Evolutionary conservation across 169 alveolate species (phyloP), one percentile per base, ranked within the genome.

Genomic region (Plasmodium gonderi): DNA sequence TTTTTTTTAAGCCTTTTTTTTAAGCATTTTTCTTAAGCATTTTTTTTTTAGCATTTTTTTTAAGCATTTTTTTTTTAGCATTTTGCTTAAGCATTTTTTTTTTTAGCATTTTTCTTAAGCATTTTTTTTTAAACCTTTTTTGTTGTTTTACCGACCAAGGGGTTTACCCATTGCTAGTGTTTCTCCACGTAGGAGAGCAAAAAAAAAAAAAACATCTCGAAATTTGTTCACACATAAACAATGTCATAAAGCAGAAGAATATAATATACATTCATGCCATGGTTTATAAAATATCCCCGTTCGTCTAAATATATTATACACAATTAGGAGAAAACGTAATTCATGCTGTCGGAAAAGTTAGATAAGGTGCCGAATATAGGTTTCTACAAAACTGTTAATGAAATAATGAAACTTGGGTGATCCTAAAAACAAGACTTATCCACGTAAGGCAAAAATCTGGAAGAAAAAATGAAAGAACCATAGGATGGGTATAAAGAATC

Each of bases 401-500:
- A 60, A 36, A n/a, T 7, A 23, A 60, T 7, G 17, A 60, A 11
- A 3, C 14, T 20, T 17, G n/a, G 72, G 72, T 0, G 8, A n/a
- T 36, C 72, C 72, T 79, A 90, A 90, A 90, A 90, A 79, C 94
- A 90, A 29, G 49, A 49, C 80, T 79, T 77, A 78, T 90, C 85
- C 29, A 90, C 90, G 60, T 31, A 90, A 12, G 67, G 75, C 67
- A 90, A 47, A 78, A 77, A 90, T 8, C 26, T 64, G 9, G 80
- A 26, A 20, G 94, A 90, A 90, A 90, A 90, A 17, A 90, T 90
- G 20, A 90, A 38, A 6, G 94, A 90, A 3, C 64, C 94, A 51
- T 90, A 90, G 12, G 94, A 90, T 14, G 94, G 94, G 14, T 65
- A 90, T 38, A 90, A 80, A 26, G 90, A 60, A 44, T 87, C 93